A percentile compares a stretch with the other conserved stretches of the same genome.
Conservation (phyloP, 805 yeast genomes). For the Schizosaccharomyces osmophilus region DNA sequence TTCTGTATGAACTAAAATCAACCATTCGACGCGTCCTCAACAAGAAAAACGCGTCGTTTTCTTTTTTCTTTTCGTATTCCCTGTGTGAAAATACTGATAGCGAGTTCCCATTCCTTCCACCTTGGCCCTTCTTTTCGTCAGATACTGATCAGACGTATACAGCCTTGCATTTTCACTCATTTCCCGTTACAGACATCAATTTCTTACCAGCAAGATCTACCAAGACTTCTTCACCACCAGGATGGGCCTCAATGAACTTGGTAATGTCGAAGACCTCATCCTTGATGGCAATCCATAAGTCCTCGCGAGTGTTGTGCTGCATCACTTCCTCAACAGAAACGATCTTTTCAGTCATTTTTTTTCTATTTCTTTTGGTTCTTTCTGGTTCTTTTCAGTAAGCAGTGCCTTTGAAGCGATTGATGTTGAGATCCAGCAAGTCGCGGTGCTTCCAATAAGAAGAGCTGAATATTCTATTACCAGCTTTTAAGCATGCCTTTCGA, state of each 20-base stretch:
- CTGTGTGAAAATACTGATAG: too few relatives aligned
- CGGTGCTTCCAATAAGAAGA: too few relatives aligned
- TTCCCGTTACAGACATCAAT: background rate
- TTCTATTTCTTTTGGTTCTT: background rate
- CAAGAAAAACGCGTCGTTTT: background rate
- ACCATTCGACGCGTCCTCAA: background rate
- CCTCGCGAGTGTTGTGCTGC: slow-evolving; percentile 22
- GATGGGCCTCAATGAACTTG: slow-evolving; percentile 32
- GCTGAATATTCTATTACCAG: too few relatives aligned
- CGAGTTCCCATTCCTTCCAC: too few relatives aligned
- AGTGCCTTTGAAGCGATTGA: too few relatives aligned
- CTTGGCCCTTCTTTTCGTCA: too few relatives aligned
- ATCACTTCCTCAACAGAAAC: slow-evolving; percentile 20
- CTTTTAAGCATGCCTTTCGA: too few relatives aligned
- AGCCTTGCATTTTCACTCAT: background rate
- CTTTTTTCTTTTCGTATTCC: too few relatives aligned
- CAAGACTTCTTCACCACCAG: slow-evolving; percentile 53
- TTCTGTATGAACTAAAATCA: background rate
- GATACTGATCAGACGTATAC: too few relatives aligned
- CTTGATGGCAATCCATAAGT: slow-evolving; percentile 48
- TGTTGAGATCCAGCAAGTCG: too few relatives aligned
- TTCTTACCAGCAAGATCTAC: slow-evolving; percentile 43
- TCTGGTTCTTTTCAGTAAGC: too few relatives aligned
- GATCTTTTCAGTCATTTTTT: background rate
- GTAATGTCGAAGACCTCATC: slow-evolving; percentile 47